Percentiles rank a stretch among this genome's conserved stretches.
Evolutionary conservation across 108 stramenopile genomes (phyloP).

Genomic region (Nitzschia sp.): DNA sequence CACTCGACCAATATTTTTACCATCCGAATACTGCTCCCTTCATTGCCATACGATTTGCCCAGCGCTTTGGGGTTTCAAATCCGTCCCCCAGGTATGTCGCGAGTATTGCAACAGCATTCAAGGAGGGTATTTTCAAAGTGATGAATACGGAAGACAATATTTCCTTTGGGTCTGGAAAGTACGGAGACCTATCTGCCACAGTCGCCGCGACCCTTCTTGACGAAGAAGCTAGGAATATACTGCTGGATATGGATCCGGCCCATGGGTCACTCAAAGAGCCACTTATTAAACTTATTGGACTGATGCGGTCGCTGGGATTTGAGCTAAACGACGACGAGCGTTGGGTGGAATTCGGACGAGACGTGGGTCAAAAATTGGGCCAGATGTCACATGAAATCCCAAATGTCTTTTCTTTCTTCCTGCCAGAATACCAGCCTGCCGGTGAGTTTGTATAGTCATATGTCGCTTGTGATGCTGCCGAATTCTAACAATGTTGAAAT

Average conservation of each 20-base stretch:
- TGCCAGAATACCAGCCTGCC: not conserved
- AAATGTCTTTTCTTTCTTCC: not conserved
- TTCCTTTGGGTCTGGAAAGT: not conserved
- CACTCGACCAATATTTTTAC: not conserved
- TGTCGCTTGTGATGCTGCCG: too few species aligned
- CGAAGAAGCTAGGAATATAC: not conserved
- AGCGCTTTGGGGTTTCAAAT: not conserved
- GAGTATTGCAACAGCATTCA: not conserved
- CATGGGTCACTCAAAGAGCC: slow-evolving; percentile 15
- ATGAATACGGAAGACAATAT: not conserved
- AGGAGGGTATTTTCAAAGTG: not conserved
- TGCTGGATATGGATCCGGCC: not conserved
- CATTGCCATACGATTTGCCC: not conserved
- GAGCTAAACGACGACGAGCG: slow-evolving; percentile 33
- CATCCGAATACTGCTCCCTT: not conserved
- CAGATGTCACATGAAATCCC: not conserved
- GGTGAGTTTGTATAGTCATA: not conserved
- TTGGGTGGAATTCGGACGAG: slow-evolving; percentile 13
- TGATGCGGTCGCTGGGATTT: not conserved
- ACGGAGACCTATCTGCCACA: slow-evolving; percentile 28
- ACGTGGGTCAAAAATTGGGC: not conserved
- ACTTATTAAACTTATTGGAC: not conserved
- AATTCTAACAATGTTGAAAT: not conserved
- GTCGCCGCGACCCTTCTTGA: not conserved
- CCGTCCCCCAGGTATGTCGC: not conserved